Base-by-base conservation (phyloP, 148 eudicot genomes). In the Rhododendron williamsianum region DNA sequence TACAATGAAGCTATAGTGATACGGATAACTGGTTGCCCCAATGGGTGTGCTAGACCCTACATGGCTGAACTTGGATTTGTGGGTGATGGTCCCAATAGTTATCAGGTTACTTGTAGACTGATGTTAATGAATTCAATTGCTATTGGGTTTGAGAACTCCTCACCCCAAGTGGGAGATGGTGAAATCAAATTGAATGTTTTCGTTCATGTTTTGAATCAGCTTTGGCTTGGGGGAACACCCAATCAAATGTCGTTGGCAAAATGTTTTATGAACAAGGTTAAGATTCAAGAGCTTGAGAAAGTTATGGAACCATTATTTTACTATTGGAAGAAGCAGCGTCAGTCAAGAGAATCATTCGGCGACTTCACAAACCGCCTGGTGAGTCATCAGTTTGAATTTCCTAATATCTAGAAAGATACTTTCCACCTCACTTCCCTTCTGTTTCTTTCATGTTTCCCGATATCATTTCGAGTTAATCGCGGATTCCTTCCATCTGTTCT, bases 11-110 rank as follows among this genome's bases (percentile, higher is more conserved):
- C 99, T 78, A 82, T 94, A 79, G 98, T 94, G 33, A 82, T 95
- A 77, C 92, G 99, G 89, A 86, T 93, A 85, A 97, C 99, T 80
- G 99, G 99, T 19, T 97, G 99, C 89, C 99, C 99, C 11, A 97
- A 97, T 84, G 98, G 99, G 48, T 95, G 99, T 90, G 98, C 99
- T 72, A 90, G 99, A 84, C 99, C 99, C n/a, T 97, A 97, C 92
- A 93, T 97, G 98, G 99, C 99, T 85, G 99, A 97, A 87, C 98
- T 97, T 78, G 99, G 99, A 85, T 90, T 97, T 83, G 99, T 95
- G 88, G 98, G 99, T 83, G 99, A 97, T 92, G 98, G 99, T 86
- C 98, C 99, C 71, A 91, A 95, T 88, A 95, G 99, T 88, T 97
- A 97, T 88, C 99, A 97, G 98, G 99, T 94, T 54, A 90, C 74